A percentile compares a stretch with the other conserved stretches of the same genome.
Conservation (phyloP, 768 basidiomycete genomes). For the Polyporus arcularius region DNA sequence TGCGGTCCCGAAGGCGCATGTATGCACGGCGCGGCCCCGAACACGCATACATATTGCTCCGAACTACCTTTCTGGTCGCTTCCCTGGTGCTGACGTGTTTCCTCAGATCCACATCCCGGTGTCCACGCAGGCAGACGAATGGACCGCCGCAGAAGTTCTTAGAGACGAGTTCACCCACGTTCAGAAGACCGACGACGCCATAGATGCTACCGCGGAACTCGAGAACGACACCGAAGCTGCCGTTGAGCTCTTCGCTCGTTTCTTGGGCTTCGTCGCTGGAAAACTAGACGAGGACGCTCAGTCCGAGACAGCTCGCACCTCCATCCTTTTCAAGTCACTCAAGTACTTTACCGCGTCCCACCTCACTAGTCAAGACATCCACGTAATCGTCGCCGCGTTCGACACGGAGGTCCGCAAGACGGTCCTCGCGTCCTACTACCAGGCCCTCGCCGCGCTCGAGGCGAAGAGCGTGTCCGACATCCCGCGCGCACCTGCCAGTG, state of each 20-base stretch:
- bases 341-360: slow-evolving; percentile 77
- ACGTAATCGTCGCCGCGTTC: slow-evolving; percentile 75
- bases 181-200: slow-evolving; percentile 57
- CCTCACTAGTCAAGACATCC: slow-evolving; percentile 75
- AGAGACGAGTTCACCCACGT: slow-evolving; percentile 83
- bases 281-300: slow-evolving; percentile 58
- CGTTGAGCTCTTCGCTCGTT: slow-evolving; percentile 79
- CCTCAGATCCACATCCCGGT: slow-evolving; percentile 83
- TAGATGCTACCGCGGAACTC: slow-evolving; percentile 52
- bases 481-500: slow-evolving; percentile 61
- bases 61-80: neutral
- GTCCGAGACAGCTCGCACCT: slow-evolving; percentile 52
- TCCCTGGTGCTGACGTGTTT: neutral
- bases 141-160: slow-evolving; percentile 91
- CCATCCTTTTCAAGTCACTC: slow-evolving; percentile 74
- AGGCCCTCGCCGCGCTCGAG: slow-evolving; percentile 71
- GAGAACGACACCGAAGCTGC: slow-evolving; percentile 64
- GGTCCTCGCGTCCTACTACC: slow-evolving; percentile 79
- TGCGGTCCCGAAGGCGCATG: neutral
- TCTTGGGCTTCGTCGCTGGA: slow-evolving; percentile 74
- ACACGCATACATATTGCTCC: neutral
- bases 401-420: slow-evolving; percentile 74
- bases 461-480: slow-evolving; percentile 53
- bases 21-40: neutral
- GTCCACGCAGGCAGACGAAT: slow-evolving; percentile 76